phyloP scores from a whole-genome alignment of 805 yeast genomes.

The Candida xyloterini region DNA sequence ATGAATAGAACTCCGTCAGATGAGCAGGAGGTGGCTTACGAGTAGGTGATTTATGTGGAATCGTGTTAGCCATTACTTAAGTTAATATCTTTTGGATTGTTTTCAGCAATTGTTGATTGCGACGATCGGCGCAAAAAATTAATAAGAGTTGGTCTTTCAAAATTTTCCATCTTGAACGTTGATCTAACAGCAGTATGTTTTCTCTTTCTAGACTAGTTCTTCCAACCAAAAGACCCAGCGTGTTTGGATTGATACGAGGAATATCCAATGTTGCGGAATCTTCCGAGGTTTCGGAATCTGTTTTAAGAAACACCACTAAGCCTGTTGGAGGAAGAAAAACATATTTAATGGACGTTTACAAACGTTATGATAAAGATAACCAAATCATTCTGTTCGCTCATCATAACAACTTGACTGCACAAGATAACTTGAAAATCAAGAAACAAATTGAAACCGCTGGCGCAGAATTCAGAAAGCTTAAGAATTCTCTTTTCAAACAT shows the following conservation, averaged over 20 bases:
- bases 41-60: constrained; percentile 23
- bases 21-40: constrained; percentile 46
- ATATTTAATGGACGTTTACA: constrained; percentile 76
- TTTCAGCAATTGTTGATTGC: constrained; percentile 2
- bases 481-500: constrained; percentile 68
- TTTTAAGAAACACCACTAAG: constrained; percentile 45
- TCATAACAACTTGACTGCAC: constrained; percentile 73
- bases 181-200: constrained; percentile 2
- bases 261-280: constrained; percentile 1
- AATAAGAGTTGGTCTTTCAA: neutral
- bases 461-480: constrained; percentile 64
- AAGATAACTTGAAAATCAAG: constrained; percentile 65
- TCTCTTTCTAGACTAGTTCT: constrained; percentile 1
- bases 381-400: constrained; percentile 77
- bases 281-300: neutral
- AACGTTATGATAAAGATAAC: constrained; percentile 61
- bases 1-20: constrained; percentile 57
- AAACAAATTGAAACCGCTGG: constrained; percentile 61
- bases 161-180: constrained; percentile 5
- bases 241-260: neutral
- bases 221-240: neutral
- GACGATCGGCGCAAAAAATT: constrained; percentile 7
- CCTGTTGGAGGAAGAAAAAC: constrained; percentile 76
- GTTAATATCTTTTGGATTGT: neutral
- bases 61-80: constrained; percentile 8